Conservation (phyloP, 1,139 yeast species). For the Magnusiomyces paraingens region DNA sequence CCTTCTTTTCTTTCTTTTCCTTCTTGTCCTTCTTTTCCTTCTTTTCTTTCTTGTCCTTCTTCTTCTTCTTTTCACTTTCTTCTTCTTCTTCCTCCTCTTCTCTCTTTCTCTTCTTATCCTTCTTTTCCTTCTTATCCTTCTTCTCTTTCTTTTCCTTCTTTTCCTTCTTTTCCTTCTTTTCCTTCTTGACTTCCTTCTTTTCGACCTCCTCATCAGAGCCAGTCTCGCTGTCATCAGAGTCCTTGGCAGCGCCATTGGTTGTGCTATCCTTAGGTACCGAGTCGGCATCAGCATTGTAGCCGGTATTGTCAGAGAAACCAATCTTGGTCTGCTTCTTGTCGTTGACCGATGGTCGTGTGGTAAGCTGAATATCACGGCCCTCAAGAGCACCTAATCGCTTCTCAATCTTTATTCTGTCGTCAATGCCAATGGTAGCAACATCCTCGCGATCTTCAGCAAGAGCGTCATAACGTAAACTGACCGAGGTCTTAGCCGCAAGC, state of each 20-base stretch:
- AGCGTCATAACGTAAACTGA: conserved; percentile 93
- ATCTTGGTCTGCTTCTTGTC: conserved; percentile 23
- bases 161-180: conserved; percentile 38
- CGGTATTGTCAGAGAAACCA: conserved; percentile 36
- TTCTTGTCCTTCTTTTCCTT: conserved; percentile 10
- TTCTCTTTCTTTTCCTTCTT: conserved; percentile 37
- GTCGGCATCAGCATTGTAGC: conserved; percentile 93
- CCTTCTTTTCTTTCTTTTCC: conserved; percentile 11
- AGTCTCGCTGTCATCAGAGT: conserved; percentile 22
- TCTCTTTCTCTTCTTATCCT: conserved; percentile 4
- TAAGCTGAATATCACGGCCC: conserved; percentile 55
- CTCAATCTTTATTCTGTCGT: conserved; percentile 90
- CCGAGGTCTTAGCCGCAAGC: conserved; percentile 97
- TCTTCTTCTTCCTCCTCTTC: conserved; percentile 12
- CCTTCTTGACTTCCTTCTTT: conserved; percentile 24
- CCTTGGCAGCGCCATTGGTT: conserved; percentile 14
- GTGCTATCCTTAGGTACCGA: conserved; percentile 37
- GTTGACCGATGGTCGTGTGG: conserved; percentile 30
- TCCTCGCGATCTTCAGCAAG: conserved; percentile 90
- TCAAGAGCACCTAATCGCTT: conserved; percentile 90
- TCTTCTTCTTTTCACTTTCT: conserved; percentile 14
- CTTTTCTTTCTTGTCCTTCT: conserved; percentile 13
- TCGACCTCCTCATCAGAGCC: conserved; percentile 19
- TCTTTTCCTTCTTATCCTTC: conserved; percentile 28
- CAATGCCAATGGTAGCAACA: conserved; percentile 87